Percentiles rank a stretch among this genome's conserved stretches.
phyloP scores from a whole-genome alignment of 352 stramenopile genomes.

The Phytophthora tentaculata region DNA sequence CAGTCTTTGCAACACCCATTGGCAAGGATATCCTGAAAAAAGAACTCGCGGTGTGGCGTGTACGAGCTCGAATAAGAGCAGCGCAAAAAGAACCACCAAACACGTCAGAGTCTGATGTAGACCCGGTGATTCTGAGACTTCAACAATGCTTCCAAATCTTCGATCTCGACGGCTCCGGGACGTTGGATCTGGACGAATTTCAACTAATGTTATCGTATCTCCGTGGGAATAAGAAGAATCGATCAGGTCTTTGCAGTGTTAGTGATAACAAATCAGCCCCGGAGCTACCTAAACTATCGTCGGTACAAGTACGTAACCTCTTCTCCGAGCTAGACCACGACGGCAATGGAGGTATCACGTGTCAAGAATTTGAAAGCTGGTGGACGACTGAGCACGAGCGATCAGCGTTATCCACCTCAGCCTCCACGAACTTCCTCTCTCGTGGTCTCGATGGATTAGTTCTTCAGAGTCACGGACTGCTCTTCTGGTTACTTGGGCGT shows the following conservation, averaged over 20 bases:
- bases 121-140: conserved; percentile 28
- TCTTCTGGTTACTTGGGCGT: conserved; percentile 55
- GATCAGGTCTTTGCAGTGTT: conserved; percentile 2
- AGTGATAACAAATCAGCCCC: neutral
- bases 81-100: neutral
- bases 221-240: conserved; percentile 25
- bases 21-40: conserved; percentile 45
- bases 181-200: conserved; percentile 58
- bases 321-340: conserved; percentile 51
- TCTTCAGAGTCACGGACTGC: conserved; percentile 46
- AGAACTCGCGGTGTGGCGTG: conserved; percentile 41
- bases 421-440: conserved; percentile 42
- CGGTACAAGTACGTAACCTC: conserved; percentile 39
- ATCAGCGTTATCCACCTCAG: conserved; percentile 32
- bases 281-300: conserved; percentile 34
- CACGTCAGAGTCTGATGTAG: neutral
- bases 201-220: conserved; percentile 59
- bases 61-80: conserved; percentile 7
- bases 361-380: conserved; percentile 47
- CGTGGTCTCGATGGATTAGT: conserved; percentile 42
- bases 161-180: conserved; percentile 52
- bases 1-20: conserved; percentile 40
- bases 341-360: conserved; percentile 37
- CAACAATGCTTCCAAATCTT: conserved; percentile 55
- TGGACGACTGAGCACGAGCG: conserved; percentile 34